These are phyloP conservation scores for Cladosporium sp. DNA, from an alignment of 2,329 filamentous ascomycete genomes.

Conservation along the genomic window DNA sequence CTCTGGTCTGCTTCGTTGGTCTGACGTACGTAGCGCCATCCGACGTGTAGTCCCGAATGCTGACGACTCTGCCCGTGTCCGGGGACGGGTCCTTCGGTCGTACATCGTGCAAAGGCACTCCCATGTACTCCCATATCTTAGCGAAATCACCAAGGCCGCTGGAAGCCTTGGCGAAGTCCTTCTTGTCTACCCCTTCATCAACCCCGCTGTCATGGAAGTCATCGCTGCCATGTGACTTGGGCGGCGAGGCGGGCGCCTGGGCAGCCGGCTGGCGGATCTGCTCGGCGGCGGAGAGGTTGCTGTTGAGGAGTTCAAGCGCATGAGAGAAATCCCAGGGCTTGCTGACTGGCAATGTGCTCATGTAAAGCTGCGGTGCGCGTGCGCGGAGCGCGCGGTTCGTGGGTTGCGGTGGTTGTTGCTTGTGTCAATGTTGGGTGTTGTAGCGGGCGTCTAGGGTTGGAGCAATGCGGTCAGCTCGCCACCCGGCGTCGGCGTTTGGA, in stretches of 20 bases:
- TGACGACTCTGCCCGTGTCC: constrained; percentile 5
- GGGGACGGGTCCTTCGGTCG: neutral
- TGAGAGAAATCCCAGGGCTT: constrained; percentile 43
- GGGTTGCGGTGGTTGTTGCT: neutral
- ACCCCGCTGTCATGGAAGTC: constrained; percentile 6
- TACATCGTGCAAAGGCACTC: constrained; percentile 22
- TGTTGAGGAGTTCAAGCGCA: constrained; percentile 38
- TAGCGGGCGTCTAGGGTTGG: neutral
- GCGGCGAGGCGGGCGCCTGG: constrained; percentile 5
- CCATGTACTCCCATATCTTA: constrained; percentile 41
- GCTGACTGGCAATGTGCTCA: constrained; percentile 29
- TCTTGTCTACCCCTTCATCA: constrained; percentile 11
- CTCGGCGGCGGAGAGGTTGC: constrained; percentile 15
- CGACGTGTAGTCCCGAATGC: constrained; percentile 32
- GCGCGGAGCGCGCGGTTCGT: constrained; percentile 13
- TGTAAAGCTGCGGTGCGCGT: constrained; percentile 14
- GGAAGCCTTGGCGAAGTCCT: constrained; percentile 15
- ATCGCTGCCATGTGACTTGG: constrained; percentile 7
- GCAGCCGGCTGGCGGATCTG: constrained; percentile 4
- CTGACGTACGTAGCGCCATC: constrained; percentile 35
- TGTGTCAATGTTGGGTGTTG: neutral
- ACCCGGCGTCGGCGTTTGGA: constrained; percentile 4
- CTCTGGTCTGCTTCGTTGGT: neutral
- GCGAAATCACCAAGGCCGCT: constrained; percentile 39
- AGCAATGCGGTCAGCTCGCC: constrained; percentile 11